Evolutionary conservation across 306 rosid species (phyloP).

Genomic region (Castanea mollissima): DNA sequence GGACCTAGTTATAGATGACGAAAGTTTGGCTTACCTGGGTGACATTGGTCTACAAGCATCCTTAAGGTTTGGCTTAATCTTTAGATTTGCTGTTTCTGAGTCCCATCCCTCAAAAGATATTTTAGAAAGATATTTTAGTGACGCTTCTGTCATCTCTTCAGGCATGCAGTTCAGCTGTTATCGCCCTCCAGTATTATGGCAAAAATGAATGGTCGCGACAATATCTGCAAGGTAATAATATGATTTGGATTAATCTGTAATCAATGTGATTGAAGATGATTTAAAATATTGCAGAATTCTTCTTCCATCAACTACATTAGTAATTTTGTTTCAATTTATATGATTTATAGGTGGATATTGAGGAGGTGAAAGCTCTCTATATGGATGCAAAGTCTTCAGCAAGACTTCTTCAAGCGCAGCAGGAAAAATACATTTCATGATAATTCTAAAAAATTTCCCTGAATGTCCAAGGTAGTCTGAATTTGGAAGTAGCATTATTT

Average conservation of each 20-base stretch:
- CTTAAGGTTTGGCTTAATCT: constrained; percentile 54
- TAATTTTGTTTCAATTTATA: constrained; percentile 5
- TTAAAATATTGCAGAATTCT: background rate
- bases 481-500: background rate
- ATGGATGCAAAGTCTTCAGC: constrained; percentile 92
- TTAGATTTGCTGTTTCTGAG: constrained; percentile 18
- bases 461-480: background rate
- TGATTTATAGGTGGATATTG: constrained; percentile 69
- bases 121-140: constrained; percentile 22
- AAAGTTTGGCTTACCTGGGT: constrained; percentile 91
- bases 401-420: constrained; percentile 85
- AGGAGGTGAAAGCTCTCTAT: constrained; percentile 68
- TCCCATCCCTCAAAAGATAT: constrained; percentile 11
- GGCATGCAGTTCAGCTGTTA: constrained; percentile 90
- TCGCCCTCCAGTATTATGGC: constrained; percentile 90
- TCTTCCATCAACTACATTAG: background rate
- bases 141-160: constrained; percentile 21
- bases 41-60: constrained; percentile 81
- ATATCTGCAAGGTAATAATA: constrained; percentile 70
- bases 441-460: background rate
- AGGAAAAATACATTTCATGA: constrained; percentile 77
- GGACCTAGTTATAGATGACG: constrained; percentile 81
- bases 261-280: constrained; percentile 7
- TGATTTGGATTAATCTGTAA: background rate
- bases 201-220: constrained; percentile 92